These are phyloP conservation scores for Clonostachys rosea DNA, from an alignment of 2,329 filamentous ascomycete genomes.

Conservation along the genomic window DNA sequence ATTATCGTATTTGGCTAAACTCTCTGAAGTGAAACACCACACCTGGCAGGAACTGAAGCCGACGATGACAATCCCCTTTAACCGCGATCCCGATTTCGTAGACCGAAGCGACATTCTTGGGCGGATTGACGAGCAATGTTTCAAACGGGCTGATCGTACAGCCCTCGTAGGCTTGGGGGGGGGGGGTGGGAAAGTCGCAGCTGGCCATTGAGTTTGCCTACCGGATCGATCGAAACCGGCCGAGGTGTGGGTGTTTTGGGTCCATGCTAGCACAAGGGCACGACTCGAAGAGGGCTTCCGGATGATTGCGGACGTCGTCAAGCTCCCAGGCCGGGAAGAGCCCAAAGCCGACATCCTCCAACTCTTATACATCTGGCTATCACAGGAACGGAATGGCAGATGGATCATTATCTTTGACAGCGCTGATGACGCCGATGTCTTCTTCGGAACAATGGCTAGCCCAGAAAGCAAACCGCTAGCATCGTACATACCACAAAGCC, in stretches of 20 bases:
- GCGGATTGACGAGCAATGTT: neutral
- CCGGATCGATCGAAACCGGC: neutral
- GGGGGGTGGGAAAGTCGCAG: conserved; percentile 1
- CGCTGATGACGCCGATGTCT: conserved; percentile 21
- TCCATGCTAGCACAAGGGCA: conserved; percentile 19
- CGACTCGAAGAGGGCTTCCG: conserved; percentile 23
- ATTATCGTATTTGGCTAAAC: too few relatives aligned
- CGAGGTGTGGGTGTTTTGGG: conserved; percentile 21
- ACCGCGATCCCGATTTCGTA: conserved; percentile 1
- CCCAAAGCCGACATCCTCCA: conserved; percentile 10
- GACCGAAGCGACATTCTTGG: neutral
- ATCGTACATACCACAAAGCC: conserved; percentile 16
- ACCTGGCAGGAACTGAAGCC: too few relatives aligned
- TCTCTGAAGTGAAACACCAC: neutral
- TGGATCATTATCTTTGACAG: conserved; percentile 31
- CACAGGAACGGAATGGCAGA: conserved; percentile 13
- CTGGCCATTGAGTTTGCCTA: conserved; percentile 1
- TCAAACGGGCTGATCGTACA: neutral
- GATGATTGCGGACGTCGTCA: conserved; percentile 19
- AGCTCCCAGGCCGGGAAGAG: conserved; percentile 15
- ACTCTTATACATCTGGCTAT: conserved; percentile 22
- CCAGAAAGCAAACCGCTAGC: conserved; percentile 3
- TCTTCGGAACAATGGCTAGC: conserved; percentile 8
- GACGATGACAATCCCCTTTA: neutral
- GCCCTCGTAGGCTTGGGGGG: conserved; percentile 1